Evolutionary conservation across 371 early-diverging fungal species (phyloP).

Genomic region (Thermomucor indicae-seudaticae): DNA sequence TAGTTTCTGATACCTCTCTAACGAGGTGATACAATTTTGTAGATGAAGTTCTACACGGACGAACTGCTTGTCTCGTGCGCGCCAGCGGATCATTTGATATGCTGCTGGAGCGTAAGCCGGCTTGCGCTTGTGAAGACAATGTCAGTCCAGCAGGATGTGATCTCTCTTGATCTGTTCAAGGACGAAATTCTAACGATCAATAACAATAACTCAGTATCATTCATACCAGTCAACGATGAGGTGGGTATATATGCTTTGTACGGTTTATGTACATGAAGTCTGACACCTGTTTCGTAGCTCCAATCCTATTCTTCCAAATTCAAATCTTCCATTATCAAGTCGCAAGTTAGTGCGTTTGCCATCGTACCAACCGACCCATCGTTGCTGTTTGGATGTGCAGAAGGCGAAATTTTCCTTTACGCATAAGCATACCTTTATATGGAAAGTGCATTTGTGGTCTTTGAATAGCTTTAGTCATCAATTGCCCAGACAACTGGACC

Average conservation of each 20-base stretch:
- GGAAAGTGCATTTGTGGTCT: too few species aligned
- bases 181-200: slow-evolving; percentile 64
- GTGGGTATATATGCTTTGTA: slow-evolving; percentile 25
- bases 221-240: slow-evolving; percentile 65
- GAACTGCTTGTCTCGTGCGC: slow-evolving; percentile 59
- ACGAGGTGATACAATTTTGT: background rate
- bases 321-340: slow-evolving; percentile 58
- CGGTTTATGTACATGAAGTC: background rate
- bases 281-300: slow-evolving; percentile 26
- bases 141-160: slow-evolving; percentile 37
- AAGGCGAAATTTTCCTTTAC: slow-evolving; percentile 63
- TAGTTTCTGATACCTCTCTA: background rate
- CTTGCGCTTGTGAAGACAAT: slow-evolving; percentile 57
- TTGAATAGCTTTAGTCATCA: too few species aligned
- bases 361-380: slow-evolving; percentile 61
- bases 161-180: slow-evolving; percentile 52
- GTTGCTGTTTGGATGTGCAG: slow-evolving; percentile 56
- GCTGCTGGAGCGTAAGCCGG: slow-evolving; percentile 58
- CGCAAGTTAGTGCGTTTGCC: slow-evolving; percentile 56
- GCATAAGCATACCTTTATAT: slow-evolving; percentile 30
- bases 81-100: slow-evolving; percentile 60
- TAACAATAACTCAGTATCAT: slow-evolving; percentile 59
- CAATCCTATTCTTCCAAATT: slow-evolving; percentile 65
- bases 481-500: too few species aligned
- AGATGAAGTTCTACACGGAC: slow-evolving; percentile 63